These are phyloP conservation scores for Aspergillus heteromorphus DNA, from an alignment of 495 filamentous ascomycete species.

Conservation along the genomic window DNA sequence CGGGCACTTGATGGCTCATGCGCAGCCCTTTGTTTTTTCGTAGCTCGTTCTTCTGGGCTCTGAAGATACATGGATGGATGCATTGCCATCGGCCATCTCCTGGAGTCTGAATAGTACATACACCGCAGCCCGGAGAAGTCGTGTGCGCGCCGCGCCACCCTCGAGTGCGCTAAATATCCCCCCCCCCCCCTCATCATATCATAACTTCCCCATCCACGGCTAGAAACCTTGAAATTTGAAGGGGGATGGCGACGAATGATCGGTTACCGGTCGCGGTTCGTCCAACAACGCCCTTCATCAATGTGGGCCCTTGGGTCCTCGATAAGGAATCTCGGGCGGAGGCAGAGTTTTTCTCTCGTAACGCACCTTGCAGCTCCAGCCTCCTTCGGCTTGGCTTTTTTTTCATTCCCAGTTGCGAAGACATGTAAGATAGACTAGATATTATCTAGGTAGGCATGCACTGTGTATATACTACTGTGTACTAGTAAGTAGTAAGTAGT, in stretches of 20 bases:
- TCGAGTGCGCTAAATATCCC: background rate
- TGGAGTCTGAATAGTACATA: no score
- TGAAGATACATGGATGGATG: no score
- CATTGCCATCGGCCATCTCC: no score
- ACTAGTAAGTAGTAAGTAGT: no score
- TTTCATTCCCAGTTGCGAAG: background rate
- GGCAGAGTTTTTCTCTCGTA: slow-evolving; percentile 11
- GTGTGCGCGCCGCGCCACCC: background rate
- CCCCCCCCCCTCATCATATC: no score
- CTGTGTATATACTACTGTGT: no score
- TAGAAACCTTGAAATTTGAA: background rate
- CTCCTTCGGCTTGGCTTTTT: background rate
- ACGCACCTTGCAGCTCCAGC: background rate
- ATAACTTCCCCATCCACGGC: slow-evolving; percentile 2
- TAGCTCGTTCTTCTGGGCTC: no score
- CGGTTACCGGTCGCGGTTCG: background rate
- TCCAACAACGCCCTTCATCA: background rate
- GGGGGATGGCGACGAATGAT: slow-evolving; percentile 3
- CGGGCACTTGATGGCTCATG: no score
- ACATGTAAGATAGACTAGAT: no score
- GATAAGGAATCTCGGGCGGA: slow-evolving; percentile 2
- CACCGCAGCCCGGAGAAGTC: no score
- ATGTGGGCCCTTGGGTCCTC: slow-evolving; percentile 11
- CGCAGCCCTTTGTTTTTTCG: no score
- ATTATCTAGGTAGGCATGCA: no score